Base-by-base conservation (phyloP, 2,329 filamentous ascomycete species). In the Thermothelomyces thermophilus region DNA sequence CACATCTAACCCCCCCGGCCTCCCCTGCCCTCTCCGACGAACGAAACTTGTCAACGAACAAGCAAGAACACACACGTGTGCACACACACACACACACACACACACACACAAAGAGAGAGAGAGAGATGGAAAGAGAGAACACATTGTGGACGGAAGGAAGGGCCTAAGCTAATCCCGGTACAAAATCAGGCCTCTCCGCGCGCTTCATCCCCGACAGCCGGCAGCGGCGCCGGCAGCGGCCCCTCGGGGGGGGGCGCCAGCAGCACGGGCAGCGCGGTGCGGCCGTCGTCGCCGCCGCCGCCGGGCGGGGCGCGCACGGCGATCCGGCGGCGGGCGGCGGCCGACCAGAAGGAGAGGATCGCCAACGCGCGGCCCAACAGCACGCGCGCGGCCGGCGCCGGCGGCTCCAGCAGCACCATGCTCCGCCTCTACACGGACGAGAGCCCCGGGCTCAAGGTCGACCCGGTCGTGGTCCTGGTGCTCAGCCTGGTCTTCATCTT, bases 401-500 rank as follows among this genome's bases (percentile, higher is more conserved):
- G 93, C 60, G 93, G 93, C 59, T 96, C 90, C 68, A 95, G 86
- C 70, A 95, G 89, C 74, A 98, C 93, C 46, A 98, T 98, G 93
- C 78, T 98, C 75, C 91, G 82, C 72, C 84, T 98, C 39, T 98
- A 98, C 82, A 98, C 93, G 51, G 93, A 98, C 68, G 93, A 98
- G 76, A 95, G 88, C 58, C 93, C 93, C 52, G 93, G 93, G 56
- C 77, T 98, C 64, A 95, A 96, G 77, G 93, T 98, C 58, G 93
- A 98, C 70, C 93, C 93, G 19, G 93, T 98, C 53, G 90, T 98
- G 59, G 91, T 98, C 58, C 80, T 98, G 65, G 93, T 96, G 60
- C 79, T 98, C 62, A 95, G 89, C 65, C 82, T 98, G 63, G 93
- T 95, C 56, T 98, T 98, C 73, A 98, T 98, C 72, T 96, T 98